Conservation (phyloP, 202 grass and related monocot genomes). For the Thinopyrum obtusiflorum region DNA sequence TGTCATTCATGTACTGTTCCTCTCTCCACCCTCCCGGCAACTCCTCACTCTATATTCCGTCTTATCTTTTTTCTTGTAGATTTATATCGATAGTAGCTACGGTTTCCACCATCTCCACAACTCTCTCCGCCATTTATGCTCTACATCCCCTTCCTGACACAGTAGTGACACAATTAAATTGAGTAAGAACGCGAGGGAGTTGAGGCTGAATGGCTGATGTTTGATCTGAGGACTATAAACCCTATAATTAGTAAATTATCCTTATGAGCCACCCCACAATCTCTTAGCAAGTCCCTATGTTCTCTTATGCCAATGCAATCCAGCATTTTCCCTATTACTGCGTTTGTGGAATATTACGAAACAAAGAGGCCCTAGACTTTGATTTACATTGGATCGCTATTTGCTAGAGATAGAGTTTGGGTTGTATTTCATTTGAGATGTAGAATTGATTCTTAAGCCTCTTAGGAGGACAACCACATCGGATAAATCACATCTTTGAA, state of each 20-base stretch:
- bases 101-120: neutral
- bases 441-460: neutral
- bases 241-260: neutral
- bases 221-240: neutral
- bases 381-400: neutral
- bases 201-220: neutral
- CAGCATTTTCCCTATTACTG: neutral
- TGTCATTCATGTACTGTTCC: slow-evolving; percentile 1
- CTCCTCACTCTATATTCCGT: neutral
- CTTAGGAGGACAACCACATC: neutral
- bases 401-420: neutral
- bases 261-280: neutral
- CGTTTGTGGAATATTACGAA: neutral
- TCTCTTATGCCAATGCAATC: neutral
- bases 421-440: neutral
- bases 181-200: neutral
- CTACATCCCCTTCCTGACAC: neutral
- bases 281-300: neutral
- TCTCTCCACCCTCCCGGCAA: neutral
- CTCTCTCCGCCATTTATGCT: neutral
- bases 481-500: neutral
- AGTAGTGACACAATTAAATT: neutral
- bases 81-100: neutral
- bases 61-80: neutral
- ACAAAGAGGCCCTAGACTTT: neutral